A percentile compares a stretch with the other conserved stretches of the same genome.
Evolutionary conservation across 1,284 basidiomycete genomes (phyloP).

Genomic region (Gomphus bonarii): DNA sequence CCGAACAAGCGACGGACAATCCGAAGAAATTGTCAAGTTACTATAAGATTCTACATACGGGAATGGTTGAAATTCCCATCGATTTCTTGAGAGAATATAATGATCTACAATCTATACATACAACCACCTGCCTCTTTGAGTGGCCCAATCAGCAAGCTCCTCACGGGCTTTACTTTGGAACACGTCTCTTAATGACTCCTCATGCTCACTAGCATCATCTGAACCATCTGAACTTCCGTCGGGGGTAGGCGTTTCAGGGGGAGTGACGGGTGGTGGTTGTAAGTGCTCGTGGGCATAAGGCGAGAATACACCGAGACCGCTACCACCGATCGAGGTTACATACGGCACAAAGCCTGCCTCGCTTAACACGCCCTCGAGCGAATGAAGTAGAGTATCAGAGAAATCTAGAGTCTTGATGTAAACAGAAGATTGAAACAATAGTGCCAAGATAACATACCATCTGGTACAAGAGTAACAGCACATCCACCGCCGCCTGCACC

Average conservation of each 20-base stretch:
- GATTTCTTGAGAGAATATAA: background rate
- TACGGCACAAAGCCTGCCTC: slow-evolving; percentile 75
- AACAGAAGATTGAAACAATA: slow-evolving; percentile 4
- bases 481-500: slow-evolving; percentile 99
- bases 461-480: slow-evolving; percentile 90
- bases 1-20: too few species aligned
- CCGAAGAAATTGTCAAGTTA: background rate
- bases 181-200: slow-evolving; percentile 29
- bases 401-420: slow-evolving; percentile 38
- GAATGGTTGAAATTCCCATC: slow-evolving; percentile 11
- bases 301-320: slow-evolving; percentile 79
- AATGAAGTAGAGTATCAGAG: slow-evolving; percentile 42
- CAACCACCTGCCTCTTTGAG: slow-evolving; percentile 48
- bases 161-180: slow-evolving; percentile 38
- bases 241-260: slow-evolving; percentile 27
- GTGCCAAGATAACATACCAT: slow-evolving; percentile 36
- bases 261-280: slow-evolving; percentile 18
- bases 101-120: slow-evolving; percentile 38
- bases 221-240: slow-evolving; percentile 18
- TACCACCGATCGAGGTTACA: slow-evolving; percentile 87
- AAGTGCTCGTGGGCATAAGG: slow-evolving; percentile 36
- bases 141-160: slow-evolving; percentile 49
- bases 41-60: background rate
- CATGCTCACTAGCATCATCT: slow-evolving; percentile 16
- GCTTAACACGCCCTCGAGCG: slow-evolving; percentile 50